A percentile compares a stretch with the other conserved stretches of the same genome.
phyloP scores from a whole-genome alignment of 2,329 filamentous ascomycete genomes.

The Arthrinium puccinioides region DNA sequence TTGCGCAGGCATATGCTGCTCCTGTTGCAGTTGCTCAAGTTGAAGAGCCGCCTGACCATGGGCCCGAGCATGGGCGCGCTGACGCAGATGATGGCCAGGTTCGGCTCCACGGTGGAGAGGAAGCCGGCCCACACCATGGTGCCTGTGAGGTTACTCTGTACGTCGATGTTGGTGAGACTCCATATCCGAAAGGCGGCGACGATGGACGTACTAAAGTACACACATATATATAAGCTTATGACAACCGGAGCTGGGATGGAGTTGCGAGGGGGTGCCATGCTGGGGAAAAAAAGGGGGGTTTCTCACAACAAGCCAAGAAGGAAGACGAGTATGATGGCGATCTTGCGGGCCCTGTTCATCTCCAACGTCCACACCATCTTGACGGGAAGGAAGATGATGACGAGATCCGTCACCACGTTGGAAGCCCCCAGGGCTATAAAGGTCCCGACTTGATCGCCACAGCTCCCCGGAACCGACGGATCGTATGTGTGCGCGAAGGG shows the following conservation, averaged over 20 bases:
- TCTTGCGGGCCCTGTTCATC: constrained; percentile 20
- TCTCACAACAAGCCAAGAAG: constrained; percentile 17
- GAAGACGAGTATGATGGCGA: constrained; percentile 20
- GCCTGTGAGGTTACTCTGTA: constrained; percentile 13
- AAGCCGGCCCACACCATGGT: constrained; percentile 16
- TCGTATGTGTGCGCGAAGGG: constrained; percentile 17
- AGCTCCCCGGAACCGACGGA: constrained; percentile 19
- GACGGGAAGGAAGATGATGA: constrained; percentile 29
- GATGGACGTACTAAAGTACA: constrained; percentile 12
- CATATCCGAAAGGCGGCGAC: constrained; percentile 15
- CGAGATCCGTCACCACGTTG: constrained; percentile 30
- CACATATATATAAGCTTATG: background rate
- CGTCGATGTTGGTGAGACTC: constrained; percentile 14
- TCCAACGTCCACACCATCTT: constrained; percentile 27
- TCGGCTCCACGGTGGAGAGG: constrained; percentile 26
- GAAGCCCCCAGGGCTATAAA: constrained; percentile 31
- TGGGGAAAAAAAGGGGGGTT: too few relatives aligned
- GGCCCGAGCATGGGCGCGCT: constrained; percentile 19
- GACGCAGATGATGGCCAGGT: constrained; percentile 29
- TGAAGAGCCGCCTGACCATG: too few relatives aligned
- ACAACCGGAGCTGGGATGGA: background rate
- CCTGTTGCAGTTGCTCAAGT: too few relatives aligned
- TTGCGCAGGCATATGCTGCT: too few relatives aligned
- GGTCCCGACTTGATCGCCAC: constrained; percentile 27
- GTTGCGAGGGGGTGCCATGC: background rate